A percentile compares a stretch with the other conserved stretches of the same genome.
Conservation (phyloP, 441 rosid species). For the Lepidium campestre region DNA sequence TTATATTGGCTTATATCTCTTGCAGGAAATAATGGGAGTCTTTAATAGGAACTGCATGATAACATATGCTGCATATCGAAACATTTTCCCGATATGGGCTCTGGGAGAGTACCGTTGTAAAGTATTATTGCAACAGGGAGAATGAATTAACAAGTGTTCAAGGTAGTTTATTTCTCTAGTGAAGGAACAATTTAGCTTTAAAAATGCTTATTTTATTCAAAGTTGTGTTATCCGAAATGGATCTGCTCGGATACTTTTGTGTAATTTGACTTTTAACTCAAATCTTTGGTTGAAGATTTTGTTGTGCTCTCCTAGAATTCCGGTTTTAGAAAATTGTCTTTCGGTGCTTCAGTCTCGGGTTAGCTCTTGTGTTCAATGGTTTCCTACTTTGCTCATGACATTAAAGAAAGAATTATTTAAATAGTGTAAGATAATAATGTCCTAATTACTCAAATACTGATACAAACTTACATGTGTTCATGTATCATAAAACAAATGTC, state of each 20-base stretch:
- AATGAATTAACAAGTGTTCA: slow-evolving; percentile 3
- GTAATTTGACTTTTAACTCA: background rate
- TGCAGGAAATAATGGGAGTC: slow-evolving; percentile 35
- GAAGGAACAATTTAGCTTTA: background rate
- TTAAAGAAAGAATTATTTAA: too few relatives aligned
- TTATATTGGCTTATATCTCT: background rate
- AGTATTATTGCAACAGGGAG: slow-evolving; percentile 22
- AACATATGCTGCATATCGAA: slow-evolving; percentile 31
- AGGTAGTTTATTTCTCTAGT: background rate
- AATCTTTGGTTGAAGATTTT: slow-evolving; percentile 13
- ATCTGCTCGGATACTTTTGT: background rate
- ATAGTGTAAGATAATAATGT: too few relatives aligned
- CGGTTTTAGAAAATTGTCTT: background rate
- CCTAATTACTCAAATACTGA: too few relatives aligned
- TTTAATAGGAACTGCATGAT: slow-evolving; percentile 38
- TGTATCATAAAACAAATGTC: too few relatives aligned
- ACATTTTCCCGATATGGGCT: slow-evolving; percentile 36
- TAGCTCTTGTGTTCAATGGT: background rate
- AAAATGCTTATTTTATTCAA: background rate
- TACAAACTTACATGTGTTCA: too few relatives aligned
- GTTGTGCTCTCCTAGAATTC: background rate
- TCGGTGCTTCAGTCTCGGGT: background rate
- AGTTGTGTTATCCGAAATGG: background rate
- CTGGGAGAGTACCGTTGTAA: slow-evolving; percentile 30
- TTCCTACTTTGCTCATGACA: background rate